These are phyloP conservation scores for Alnus rubra DNA, from an alignment of 306 rosid species.

Conservation along the genomic window DNA sequence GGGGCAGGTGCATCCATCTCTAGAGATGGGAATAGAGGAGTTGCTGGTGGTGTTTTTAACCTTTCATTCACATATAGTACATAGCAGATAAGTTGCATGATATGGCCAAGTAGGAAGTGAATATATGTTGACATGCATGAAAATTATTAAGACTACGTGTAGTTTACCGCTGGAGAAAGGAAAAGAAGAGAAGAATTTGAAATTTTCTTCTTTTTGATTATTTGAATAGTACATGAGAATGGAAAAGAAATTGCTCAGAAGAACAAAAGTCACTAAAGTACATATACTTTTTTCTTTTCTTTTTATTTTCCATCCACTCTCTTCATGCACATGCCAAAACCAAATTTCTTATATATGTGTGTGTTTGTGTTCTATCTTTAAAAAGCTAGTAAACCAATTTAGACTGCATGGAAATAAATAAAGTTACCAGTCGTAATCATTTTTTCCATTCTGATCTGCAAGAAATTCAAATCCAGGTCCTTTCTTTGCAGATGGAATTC, in stretches of 20 bases:
- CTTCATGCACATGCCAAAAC: not conserved
- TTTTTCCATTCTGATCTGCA: constrained; percentile 48
- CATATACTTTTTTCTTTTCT: not conserved
- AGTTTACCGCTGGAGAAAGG: too few relatives aligned
- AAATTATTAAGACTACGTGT: too few relatives aligned
- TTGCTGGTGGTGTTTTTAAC: constrained; percentile 94
- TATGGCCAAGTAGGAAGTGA: not conserved
- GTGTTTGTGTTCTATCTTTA: too few relatives aligned
- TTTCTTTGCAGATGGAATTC: constrained; percentile 63
- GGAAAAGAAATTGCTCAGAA: too few relatives aligned
- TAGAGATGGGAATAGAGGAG: constrained; percentile 84
- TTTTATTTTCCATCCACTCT: not conserved
- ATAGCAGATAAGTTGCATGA: not conserved
- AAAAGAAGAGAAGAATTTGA: too few relatives aligned
- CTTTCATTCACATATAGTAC: constrained; percentile 30
- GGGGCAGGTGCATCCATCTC: constrained; percentile 73
- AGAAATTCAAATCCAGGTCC: constrained; percentile 48
- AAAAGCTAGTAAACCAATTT: too few relatives aligned
- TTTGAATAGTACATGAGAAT: too few relatives aligned
- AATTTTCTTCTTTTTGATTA: too few relatives aligned
- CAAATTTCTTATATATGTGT: too few relatives aligned
- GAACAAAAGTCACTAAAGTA: too few relatives aligned
- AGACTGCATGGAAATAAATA: too few relatives aligned
- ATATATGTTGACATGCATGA: too few relatives aligned
- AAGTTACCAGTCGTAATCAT: constrained; percentile 73